Evolutionary conservation across 495 filamentous ascomycete genomes (phyloP).

Genomic region (Tuber calosporum): DNA sequence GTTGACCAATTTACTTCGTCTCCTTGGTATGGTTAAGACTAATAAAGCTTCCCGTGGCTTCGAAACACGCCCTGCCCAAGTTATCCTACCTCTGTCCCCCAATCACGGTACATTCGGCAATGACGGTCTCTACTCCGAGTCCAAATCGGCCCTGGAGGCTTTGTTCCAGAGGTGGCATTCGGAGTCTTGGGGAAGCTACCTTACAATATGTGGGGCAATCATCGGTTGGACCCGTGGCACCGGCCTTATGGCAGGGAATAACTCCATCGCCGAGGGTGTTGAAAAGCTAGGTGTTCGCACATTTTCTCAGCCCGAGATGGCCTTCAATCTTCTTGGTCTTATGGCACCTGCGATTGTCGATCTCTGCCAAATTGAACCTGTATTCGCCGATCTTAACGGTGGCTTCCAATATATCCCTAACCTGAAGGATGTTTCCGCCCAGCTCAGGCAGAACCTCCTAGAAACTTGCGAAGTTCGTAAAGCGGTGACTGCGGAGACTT

Average conservation of each 20-base stretch:
- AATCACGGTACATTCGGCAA: constrained; percentile 99
- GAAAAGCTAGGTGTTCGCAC: constrained; percentile 95
- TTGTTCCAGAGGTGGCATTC: constrained; percentile 98
- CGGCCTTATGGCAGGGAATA: constrained; percentile 96
- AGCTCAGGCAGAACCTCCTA: constrained; percentile 80
- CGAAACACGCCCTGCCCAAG: constrained; percentile 91
- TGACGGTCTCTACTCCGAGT: constrained; percentile 96
- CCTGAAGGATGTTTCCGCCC: constrained; percentile 87
- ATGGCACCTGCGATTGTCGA: constrained; percentile 94
- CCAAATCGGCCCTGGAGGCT: constrained; percentile 92
- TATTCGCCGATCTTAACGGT: constrained; percentile 95
- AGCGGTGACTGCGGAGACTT: constrained; percentile 89
- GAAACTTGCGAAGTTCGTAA: constrained; percentile 89
- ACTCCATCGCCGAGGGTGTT: constrained; percentile 92
- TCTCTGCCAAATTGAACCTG: constrained; percentile 89
- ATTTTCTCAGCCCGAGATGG: constrained; percentile 99
- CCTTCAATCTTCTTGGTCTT: constrained; percentile 93
- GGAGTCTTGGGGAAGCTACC: constrained; percentile 94
- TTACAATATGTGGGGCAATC: constrained; percentile 96
- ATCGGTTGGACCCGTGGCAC: constrained; percentile 99
- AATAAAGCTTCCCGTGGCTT: constrained; percentile 81
- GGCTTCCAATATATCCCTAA: constrained; percentile 96
- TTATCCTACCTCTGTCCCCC: constrained; percentile 89
- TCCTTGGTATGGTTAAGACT: constrained; percentile 81
- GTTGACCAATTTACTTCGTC: constrained; percentile 90